phyloP scores from a whole-genome alignment of 2,329 filamentous ascomycete genomes.

The Chaetomium strumarium region DNA sequence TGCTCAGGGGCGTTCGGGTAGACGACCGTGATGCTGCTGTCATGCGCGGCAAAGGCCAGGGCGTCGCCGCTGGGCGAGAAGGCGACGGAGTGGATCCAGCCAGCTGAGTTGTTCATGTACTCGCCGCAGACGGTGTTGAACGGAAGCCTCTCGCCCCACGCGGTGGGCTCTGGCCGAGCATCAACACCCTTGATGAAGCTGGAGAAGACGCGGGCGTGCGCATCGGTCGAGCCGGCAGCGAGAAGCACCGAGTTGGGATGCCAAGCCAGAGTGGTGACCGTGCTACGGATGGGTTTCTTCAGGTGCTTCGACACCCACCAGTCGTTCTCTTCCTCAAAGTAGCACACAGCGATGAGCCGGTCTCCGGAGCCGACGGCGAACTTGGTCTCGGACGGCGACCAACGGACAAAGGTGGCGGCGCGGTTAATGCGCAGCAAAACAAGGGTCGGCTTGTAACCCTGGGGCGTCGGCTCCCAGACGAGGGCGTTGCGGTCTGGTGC shows the following conservation, averaged over 20 bases:
- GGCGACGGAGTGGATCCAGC: slow-evolving; percentile 89
- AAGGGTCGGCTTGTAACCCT: slow-evolving; percentile 93
- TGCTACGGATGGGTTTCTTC: slow-evolving; percentile 97
- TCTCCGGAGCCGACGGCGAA: slow-evolving; percentile 97
- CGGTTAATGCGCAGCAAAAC: slow-evolving; percentile 96
- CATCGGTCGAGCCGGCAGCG: slow-evolving; percentile 93
- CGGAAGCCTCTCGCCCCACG: slow-evolving; percentile 90
- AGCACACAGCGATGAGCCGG: slow-evolving; percentile 91
- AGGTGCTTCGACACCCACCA: slow-evolving; percentile 99
- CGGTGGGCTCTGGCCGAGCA: slow-evolving; percentile 72
- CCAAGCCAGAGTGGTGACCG: slow-evolving; percentile 91
- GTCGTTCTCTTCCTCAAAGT: slow-evolving; percentile 98
- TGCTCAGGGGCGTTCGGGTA: slow-evolving; percentile 90
- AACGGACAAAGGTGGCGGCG: slow-evolving; percentile 92
- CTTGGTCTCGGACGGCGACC: slow-evolving; percentile 94
- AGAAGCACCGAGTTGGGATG: slow-evolving; percentile 96
- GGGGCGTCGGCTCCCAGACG: slow-evolving; percentile 91
- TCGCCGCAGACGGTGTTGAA: slow-evolving; percentile 99
- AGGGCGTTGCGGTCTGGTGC: slow-evolving; percentile 84
- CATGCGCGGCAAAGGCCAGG: slow-evolving; percentile 90
- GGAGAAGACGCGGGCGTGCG: slow-evolving; percentile 90
- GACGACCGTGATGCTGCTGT: slow-evolving; percentile 93
- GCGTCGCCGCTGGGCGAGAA: slow-evolving; percentile 91
- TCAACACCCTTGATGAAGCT: slow-evolving; percentile 96
- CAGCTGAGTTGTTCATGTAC: slow-evolving; percentile 90